Base-by-base conservation (phyloP, 495 filamentous ascomycete genomes). In the Arthonia radiata region DNA sequence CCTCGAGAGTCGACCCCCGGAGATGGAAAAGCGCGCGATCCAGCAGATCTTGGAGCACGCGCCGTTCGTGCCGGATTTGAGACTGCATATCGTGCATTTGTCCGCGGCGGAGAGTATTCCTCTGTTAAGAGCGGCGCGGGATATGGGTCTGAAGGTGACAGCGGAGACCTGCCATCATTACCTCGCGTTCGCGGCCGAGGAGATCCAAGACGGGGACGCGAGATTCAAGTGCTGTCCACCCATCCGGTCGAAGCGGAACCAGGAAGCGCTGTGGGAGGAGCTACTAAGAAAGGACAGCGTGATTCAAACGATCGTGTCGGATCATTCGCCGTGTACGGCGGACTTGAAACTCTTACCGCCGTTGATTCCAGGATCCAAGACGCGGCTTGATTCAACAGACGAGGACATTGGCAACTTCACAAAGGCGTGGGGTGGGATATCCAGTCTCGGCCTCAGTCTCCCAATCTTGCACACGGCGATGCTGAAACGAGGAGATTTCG, bases 91-190 rank as follows among this genome's bases (percentile, higher is more conserved):
- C 29, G 86, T 97, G 17, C 86, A 97, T 40, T 62, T 97, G 17
- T 86, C 76, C 1, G 86, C 86, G 7, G 71, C 79, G 30, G 77
- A 92, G 41, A 76, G 75, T n/a, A 86, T 93, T 30, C 80, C 81
- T 0, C 41, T 91, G n/a, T 56, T 97, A 24, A 66, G 70, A 24
- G 61, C 69, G 36, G 86, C 86, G 17, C 68, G 80, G 27, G 52
- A 59, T n/a, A 47, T 53, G 1, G 86, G 86, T 19, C 44, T 92
- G 35, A 80, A 83, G 30, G 75, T 97, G 52, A 91, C 86, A 2
- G 83, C 86, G 15, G 86, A 97, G 47, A 97, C 86, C 6, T 94
- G 86, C 54, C 92, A 89, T 62, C 86, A 97, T 55, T 97, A 97
- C 43, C 65, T 97, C 7, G 69, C 73, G n/a, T 61, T 97, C 8